These are phyloP conservation scores for Mucor velutinosus DNA, from an alignment of 371 early-diverging fungal species.

Conservation along the genomic window DNA sequence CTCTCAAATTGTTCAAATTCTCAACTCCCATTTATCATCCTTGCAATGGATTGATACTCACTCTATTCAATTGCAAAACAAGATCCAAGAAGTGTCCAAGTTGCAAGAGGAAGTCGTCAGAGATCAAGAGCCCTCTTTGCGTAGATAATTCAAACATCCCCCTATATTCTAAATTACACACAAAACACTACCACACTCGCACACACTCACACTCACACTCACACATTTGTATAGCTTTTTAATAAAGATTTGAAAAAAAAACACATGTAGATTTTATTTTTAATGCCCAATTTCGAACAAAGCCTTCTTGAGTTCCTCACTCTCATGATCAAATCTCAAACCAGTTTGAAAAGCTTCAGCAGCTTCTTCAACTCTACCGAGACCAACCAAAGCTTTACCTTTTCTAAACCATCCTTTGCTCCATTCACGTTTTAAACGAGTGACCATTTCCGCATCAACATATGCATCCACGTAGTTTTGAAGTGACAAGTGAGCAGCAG, in stretches of 20 bases:
- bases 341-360: conserved; percentile 70
- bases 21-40: conserved; percentile 87
- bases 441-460: conserved; percentile 77
- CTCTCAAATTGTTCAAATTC: conserved; percentile 84
- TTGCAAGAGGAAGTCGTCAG: conserved; percentile 48
- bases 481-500: conserved; percentile 70
- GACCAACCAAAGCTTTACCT: conserved; percentile 72
- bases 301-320: conserved; percentile 60
- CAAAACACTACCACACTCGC: not conserved
- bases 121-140: conserved; percentile 17
- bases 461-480: conserved; percentile 73
- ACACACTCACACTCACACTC: not conserved
- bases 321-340: conserved; percentile 68
- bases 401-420: conserved; percentile 83
- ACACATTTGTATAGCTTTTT: not conserved
- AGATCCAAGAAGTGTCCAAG: conserved; percentile 53
- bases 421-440: conserved; percentile 75
- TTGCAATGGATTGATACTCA: conserved; percentile 87
- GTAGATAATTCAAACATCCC: conserved; percentile 6
- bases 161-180: not conserved
- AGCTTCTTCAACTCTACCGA: conserved; percentile 69
- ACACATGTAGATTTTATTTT: not conserved
- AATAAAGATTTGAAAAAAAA: conserved; percentile 2
- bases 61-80: conserved; percentile 49
- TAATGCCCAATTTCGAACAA: conserved; percentile 23